Base-by-base conservation (phyloP, 1,284 basidiomycete species). In the Schizophyllum amplum region DNA sequence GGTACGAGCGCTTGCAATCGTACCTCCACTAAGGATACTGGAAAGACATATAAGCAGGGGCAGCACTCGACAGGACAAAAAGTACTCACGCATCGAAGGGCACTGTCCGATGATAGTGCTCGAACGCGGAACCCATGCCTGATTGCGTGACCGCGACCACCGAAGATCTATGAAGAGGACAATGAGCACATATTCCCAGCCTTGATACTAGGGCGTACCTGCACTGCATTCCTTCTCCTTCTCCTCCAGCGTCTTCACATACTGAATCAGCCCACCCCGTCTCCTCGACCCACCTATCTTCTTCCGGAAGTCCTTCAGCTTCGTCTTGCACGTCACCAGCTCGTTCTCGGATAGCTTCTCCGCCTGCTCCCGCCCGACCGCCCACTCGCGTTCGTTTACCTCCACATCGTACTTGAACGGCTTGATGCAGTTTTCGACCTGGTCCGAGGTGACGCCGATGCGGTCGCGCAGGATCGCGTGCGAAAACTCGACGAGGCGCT, bases 391-490 rank as follows among this genome's bases (percentile, higher is more conserved):
- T 11, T 82, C 80, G 62, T 97, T 92, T 24, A 96, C 87, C 66
- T 98, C 94, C 17, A 94, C 83, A 66, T 94, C 93, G 69, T 98
- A 98, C 77, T 99, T 98, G 83, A 87, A 98, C 26, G 97, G 97
- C 75, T 99, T 99, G 78, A 99, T 97, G 72, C 93, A 97, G 73
- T 99, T 99, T 78, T 99, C 97, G 6, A 99, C 97, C 73, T 99
- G 96, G 69, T 99, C 97, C 1, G 93, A 89, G 3, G 97, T 94
- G 56, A 98, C 73, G 7, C 91, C 90, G 60, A 98, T 90, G 2
- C 96, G 83, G 66, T 98, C 94, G 52, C 94, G 81, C 57, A 99
- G 74, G 65, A 99, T 96, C 66, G 82, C 85, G 70, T 97, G 94
- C 15, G 92, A 91, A 70, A 98, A 97, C 65, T 94, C 82, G 56